phyloP scores from a whole-genome alignment of 495 filamentous ascomycete species.

The Trichoderma gamsii region DNA sequence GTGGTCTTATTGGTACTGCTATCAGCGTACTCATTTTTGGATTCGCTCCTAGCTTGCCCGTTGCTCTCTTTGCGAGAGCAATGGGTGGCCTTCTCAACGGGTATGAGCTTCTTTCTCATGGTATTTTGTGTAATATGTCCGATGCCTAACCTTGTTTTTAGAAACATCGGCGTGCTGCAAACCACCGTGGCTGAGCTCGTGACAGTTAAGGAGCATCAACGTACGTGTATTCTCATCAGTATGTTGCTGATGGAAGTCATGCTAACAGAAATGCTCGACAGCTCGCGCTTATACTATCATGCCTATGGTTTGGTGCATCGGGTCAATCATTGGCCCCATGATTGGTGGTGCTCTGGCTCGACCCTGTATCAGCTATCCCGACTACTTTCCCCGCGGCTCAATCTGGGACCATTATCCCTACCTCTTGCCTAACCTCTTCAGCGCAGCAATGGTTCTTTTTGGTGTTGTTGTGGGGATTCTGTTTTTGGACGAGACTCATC shows the following conservation, averaged over 20 bases:
- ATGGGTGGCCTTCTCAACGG: conserved; percentile 90
- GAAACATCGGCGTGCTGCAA: conserved; percentile 88
- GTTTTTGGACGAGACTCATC: conserved; percentile 94
- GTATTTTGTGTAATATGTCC: not conserved
- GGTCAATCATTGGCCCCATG: conserved; percentile 82
- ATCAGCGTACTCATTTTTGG: conserved; percentile 93
- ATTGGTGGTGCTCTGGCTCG: conserved; percentile 86
- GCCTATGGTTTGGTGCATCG: conserved; percentile 96
- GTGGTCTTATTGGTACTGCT: conserved; percentile 80
- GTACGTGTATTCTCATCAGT: conserved; percentile 36
- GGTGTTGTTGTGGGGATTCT: conserved; percentile 78
- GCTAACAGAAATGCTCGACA: conserved; percentile 30
- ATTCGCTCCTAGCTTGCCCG: conserved; percentile 75
- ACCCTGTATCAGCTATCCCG: conserved; percentile 77
- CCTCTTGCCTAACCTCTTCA: conserved; percentile 88
- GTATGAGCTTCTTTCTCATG: conserved; percentile 36
- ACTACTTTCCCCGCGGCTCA: conserved; percentile 60
- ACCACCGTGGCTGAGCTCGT: conserved; percentile 93
- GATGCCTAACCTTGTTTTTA: conserved; percentile 24
- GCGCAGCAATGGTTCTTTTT: conserved; percentile 66
- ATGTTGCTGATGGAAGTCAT: conserved; percentile 2
- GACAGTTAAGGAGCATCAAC: conserved; percentile 84
- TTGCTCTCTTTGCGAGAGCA: conserved; percentile 81
- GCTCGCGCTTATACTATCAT: conserved; percentile 92
- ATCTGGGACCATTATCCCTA: conserved; percentile 85